phyloP scores from a whole-genome alignment of 805 yeast species.

The Zygotorulaspora danielsina region DNA sequence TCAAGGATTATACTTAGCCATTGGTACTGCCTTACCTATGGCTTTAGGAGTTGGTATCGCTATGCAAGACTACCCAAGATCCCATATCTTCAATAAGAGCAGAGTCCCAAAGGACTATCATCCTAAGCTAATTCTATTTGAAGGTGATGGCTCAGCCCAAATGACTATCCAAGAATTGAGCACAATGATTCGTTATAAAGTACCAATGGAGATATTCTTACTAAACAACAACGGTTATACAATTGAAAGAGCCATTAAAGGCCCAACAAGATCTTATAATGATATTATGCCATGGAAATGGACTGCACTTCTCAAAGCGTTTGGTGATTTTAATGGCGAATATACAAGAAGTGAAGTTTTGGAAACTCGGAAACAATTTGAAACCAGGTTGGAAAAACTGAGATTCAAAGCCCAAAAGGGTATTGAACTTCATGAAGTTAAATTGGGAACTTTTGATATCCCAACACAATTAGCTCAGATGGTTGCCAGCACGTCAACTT shows the following conservation, averaged over 20 bases:
- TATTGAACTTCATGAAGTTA: constrained; percentile 56
- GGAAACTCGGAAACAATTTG: constrained; percentile 39
- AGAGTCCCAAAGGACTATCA: constrained; percentile 21
- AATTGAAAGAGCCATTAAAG: constrained; percentile 81
- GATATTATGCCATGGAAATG: constrained; percentile 83
- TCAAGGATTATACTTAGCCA: constrained; percentile 77
- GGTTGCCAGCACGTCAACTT: constrained; percentile 25
- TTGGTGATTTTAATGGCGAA: constrained; percentile 48
- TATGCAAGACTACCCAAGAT: constrained; percentile 45
- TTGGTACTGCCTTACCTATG: constrained; percentile 86
- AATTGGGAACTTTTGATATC: constrained; percentile 54
- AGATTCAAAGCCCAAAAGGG: constrained; percentile 35
- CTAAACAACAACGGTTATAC: constrained; percentile 87
- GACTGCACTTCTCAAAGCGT: constrained; percentile 60
- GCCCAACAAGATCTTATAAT: constrained; percentile 71
- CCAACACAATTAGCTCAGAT: constrained; percentile 56
- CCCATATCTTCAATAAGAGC: constrained; percentile 31
- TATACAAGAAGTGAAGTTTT: constrained; percentile 36
- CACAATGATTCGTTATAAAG: constrained; percentile 52
- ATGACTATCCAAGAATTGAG: constrained; percentile 88
- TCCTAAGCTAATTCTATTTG: constrained; percentile 64
- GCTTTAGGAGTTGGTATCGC: constrained; percentile 80
- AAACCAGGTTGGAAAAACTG: constrained; percentile 36
- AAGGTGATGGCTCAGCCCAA: constrained; percentile 94
- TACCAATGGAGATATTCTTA: constrained; percentile 66